phyloP scores from a whole-genome alignment of 352 stramenopile genomes.

The Phytophthora cryptogea region DNA sequence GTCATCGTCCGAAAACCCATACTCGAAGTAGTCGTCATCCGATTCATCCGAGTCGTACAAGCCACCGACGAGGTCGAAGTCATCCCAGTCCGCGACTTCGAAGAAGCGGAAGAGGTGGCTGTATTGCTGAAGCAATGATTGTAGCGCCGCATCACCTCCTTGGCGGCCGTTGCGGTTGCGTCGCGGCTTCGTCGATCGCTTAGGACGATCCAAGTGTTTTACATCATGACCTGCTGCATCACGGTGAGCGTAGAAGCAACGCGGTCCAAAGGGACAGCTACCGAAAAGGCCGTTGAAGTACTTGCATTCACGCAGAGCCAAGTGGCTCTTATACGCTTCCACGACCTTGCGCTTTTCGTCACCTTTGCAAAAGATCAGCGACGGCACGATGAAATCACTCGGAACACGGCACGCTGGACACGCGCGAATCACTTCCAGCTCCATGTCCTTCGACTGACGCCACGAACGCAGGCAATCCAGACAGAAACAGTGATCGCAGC shows the following conservation, averaged over 20 bases:
- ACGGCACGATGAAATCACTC: conserved; percentile 83
- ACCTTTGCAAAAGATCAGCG: conserved; percentile 72
- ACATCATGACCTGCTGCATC: conserved; percentile 60
- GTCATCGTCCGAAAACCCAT: conserved; percentile 30
- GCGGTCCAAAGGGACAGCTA: conserved; percentile 70
- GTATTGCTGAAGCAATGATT: conserved; percentile 63
- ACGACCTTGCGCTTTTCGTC: conserved; percentile 59
- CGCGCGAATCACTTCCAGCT: conserved; percentile 66
- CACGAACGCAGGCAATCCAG: conserved; percentile 73
- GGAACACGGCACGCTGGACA: conserved; percentile 69
- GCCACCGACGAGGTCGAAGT: conserved; percentile 36
- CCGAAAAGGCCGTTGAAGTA: conserved; percentile 75
- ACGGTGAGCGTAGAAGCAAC: conserved; percentile 82
- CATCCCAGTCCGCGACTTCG: conserved; percentile 62
- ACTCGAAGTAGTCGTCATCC: conserved; percentile 34
- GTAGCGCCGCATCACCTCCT: conserved; percentile 36
- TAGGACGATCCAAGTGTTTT: conserved; percentile 65
- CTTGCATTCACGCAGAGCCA: conserved; percentile 78
- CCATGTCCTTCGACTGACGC: conserved; percentile 77
- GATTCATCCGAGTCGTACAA: conserved; percentile 33
- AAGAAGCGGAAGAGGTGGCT: conserved; percentile 70
- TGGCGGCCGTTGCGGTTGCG: conserved; percentile 19
- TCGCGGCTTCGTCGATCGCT: conserved; percentile 38
- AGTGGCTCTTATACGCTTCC: conserved; percentile 75
- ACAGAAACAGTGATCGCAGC: conserved; percentile 81